These are phyloP conservation scores for Hebeloma cylindrosporum DNA, from an alignment of 768 basidiomycete species.

Conservation along the genomic window DNA sequence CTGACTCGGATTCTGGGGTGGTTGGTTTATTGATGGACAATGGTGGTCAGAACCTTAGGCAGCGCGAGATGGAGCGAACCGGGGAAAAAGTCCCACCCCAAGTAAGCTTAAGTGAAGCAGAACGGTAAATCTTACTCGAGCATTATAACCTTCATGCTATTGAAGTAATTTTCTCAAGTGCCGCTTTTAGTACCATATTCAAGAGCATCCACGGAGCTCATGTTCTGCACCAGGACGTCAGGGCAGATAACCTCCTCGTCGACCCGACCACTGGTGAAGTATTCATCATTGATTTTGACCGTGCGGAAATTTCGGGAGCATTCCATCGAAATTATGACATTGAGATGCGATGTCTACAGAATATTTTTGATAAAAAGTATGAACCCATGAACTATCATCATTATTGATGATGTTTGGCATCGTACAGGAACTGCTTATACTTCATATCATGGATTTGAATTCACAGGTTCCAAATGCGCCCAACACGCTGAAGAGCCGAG, in stretches of 20 bases:
- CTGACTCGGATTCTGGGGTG: constrained; percentile 10
- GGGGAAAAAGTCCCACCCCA: neutral
- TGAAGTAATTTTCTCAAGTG: constrained; percentile 2
- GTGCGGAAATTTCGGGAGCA: no score
- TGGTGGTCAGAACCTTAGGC: neutral
- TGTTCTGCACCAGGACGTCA: constrained; percentile 26
- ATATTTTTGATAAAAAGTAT: no score
- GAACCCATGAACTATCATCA: no score
- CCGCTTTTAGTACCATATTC: constrained; percentile 15
- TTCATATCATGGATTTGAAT: no score
- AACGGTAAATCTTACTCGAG: neutral
- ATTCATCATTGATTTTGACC: constrained; percentile 4
- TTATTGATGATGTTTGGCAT: no score
- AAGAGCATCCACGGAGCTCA: constrained; percentile 24
- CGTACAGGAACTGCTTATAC: no score
- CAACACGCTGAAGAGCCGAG: no score
- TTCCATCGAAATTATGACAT: no score
- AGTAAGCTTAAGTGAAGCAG: neutral
- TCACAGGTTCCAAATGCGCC: no score
- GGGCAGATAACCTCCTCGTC: constrained; percentile 18
- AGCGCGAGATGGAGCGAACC: neutral
- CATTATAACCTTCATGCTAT: neutral
- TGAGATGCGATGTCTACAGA: no score
- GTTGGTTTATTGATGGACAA: constrained; percentile 20
- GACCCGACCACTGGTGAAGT: neutral